Evolutionary conservation across 2,329 filamentous ascomycete species (phyloP), one percentile per base, ranked within the genome.

Genomic region (Arachnopeziza araneosa): DNA sequence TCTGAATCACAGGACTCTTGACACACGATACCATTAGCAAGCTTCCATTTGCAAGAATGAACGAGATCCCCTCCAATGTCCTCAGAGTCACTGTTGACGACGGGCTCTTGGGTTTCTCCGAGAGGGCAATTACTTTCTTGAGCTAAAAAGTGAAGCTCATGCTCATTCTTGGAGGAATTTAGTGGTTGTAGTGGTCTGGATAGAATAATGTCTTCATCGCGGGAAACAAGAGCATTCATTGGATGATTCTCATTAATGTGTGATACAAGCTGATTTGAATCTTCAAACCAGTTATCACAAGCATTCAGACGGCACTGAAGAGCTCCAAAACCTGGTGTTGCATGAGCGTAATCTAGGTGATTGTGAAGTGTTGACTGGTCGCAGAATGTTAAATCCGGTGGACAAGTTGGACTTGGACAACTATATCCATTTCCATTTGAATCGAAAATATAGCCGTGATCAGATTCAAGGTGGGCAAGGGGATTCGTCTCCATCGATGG

Each of bases 321-420:
- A 5, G 58, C 51, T 23, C 68, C 68, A 60, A 66, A 63, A 50
- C 56, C 57, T 24, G 68, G 69, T 32, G 61, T 69, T 12, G 69
- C 66, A 59, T 72, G 70, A 52, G 61, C 64, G 53, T 66, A 59
- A 54, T 69, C 67, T 23, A 71, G 63, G 52, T 72, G 70, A 55
- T 68, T 64, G 49, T 72, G 69, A 54, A 72, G 63, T 61, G 63
- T 67, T 21, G 61, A 56, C 50, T 65, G 65, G 58, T 69, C 62
- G 24, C 60, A 63, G 55, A 61, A 67, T 23, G 61, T 63, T 36
- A 66, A 60, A 48, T 62, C 57, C 9, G 63, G 58, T 44, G 60
- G 56, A 55, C 69, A 71, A 32, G 57, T 57, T 10, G 67, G 65
- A 59, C 64, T 68, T 23, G 70, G 70, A 57, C 70, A 72, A 51